Base-by-base conservation (phyloP, 495 filamentous ascomycete species). In the Aspergillus egyptiacus region DNA sequence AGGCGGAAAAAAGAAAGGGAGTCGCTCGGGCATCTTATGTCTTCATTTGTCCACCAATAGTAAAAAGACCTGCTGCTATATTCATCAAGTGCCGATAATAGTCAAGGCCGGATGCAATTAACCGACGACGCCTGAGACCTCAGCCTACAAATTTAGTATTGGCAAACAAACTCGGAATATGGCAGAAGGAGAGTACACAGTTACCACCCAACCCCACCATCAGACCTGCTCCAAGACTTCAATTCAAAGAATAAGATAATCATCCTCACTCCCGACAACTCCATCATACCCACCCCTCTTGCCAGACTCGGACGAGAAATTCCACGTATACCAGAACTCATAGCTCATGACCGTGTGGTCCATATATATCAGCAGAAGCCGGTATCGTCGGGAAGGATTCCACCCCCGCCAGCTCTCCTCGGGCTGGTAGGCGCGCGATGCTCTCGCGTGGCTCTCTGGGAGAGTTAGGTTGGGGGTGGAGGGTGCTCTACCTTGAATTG, bases 301-400 rank as follows among this genome's bases (percentile, higher is more conserved):
- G 27, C 44, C 27, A 22, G 9, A 19, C 20, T 48, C 7, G 33
- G 32, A 27, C 20, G 36, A 30, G 2, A 46, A 37, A 17, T 53
- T 60, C 70, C 66, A 70, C 13, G 66, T 62, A 34, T 71, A 70
- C 72, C 72, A 73, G 44, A 96, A 67, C 59, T 95, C 86, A 66
- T 96, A 97, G 58, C 78, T 86, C 61, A 95, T 66, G 13, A 96
- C 76, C 0, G 79, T 80, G 52, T 88, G 83, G 64, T 95, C 80
- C 54, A 73, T 70, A 66, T 85, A 97, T 23, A 82, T 76, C 56
- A 96, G 65, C 49, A 96, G 67, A 31, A 97, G 55, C 22, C 91
- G 70, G 65, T 86, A 94, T 35, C 66, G 67, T 0, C 72, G 71
- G 7, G 65, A 69, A 3, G 69, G 61, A 19, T 62, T 64, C 51